phyloP scores from a whole-genome alignment of 2,329 filamentous ascomycete species.

The Xylariomycetidae sp. region DNA sequence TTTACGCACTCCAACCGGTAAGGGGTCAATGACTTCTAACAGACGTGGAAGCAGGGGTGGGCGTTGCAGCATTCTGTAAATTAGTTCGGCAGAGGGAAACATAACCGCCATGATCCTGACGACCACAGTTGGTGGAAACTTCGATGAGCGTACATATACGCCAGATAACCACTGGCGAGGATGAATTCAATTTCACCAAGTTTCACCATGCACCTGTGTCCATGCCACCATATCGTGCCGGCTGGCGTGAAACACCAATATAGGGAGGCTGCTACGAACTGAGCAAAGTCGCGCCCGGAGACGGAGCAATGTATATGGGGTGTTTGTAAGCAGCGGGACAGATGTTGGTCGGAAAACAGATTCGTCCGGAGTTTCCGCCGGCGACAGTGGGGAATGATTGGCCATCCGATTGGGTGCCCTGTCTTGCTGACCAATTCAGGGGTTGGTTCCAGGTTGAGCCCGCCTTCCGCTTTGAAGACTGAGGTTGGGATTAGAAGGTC shows the following conservation, averaged over 20 bases:
- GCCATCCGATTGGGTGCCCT: too few species aligned
- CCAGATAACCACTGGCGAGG: neutral
- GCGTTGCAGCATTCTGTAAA: neutral
- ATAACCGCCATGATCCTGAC: neutral
- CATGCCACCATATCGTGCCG: too few species aligned
- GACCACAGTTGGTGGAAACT: neutral
- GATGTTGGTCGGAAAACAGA: too few species aligned
- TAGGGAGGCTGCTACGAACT: too few species aligned
- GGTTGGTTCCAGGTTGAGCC: neutral
- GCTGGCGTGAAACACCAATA: too few species aligned
- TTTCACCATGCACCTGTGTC: neutral
- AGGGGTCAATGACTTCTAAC: neutral
- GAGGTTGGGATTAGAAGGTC: neutral
- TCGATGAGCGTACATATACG: neutral
- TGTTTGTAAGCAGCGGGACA: neutral
- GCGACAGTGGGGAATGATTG: too few species aligned
- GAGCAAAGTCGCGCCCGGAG: too few species aligned
- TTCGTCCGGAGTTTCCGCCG: too few species aligned
- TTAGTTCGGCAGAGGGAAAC: neutral
- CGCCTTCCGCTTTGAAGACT: neutral
- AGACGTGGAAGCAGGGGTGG: neutral
- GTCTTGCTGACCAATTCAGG: neutral
- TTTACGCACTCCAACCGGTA: neutral
- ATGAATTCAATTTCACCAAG: neutral
- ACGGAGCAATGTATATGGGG: neutral